A percentile compares a stretch with the other conserved stretches of the same genome.
Evolutionary conservation across 257 asterid genomes (phyloP).

Genomic region (Solanum virginianum): DNA sequence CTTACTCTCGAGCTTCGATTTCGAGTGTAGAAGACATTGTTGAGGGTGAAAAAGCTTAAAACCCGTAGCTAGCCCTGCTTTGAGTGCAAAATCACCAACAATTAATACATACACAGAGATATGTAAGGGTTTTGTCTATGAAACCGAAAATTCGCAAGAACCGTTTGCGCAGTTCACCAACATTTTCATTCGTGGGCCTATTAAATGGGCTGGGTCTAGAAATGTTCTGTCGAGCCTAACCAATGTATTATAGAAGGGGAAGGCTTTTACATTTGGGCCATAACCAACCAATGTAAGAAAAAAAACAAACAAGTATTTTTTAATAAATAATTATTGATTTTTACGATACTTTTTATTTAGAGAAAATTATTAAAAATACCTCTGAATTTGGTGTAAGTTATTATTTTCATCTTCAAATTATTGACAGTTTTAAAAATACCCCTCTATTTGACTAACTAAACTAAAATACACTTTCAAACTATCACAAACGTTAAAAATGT

Average conservation of each 20-base stretch:
- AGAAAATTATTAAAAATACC: too few species aligned
- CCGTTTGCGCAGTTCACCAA: background rate
- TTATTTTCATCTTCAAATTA: too few species aligned
- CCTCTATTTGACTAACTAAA: too few species aligned
- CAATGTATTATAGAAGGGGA: background rate
- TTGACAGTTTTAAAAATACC: too few species aligned
- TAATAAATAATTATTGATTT: too few species aligned
- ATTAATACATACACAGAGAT: background rate
- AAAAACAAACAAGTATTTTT: too few species aligned
- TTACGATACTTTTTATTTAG: too few species aligned
- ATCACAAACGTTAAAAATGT: too few species aligned
- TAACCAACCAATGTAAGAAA: background rate
- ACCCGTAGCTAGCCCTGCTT: background rate
- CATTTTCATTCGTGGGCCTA: background rate
- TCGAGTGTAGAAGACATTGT: constrained; percentile 91
- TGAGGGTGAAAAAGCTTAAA: background rate
- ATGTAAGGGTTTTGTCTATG: background rate
- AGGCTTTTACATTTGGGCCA: background rate
- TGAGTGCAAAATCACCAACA: background rate
- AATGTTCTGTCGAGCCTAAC: background rate
- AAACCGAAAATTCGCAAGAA: background rate
- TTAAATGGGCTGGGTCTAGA: background rate
- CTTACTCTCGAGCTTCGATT: constrained; percentile 97
- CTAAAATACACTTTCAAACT: too few species aligned
- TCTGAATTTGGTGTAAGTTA: too few species aligned